Conservation (phyloP, 2,329 filamentous ascomycete species). For the Coniella lustricola region DNA sequence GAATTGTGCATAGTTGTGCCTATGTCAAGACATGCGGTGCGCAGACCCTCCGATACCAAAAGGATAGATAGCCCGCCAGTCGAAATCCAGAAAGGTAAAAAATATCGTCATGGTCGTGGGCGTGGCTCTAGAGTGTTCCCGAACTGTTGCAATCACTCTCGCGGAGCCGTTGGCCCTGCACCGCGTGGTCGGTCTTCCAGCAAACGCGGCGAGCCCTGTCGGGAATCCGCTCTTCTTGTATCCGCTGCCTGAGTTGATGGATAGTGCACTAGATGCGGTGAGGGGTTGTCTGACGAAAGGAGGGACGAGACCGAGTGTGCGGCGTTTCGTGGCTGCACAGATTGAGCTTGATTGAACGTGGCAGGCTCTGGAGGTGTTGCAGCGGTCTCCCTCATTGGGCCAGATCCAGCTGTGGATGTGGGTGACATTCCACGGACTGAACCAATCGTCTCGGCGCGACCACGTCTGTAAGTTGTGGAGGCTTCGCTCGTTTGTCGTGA, state of each 20-base stretch:
- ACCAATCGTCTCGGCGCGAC: slow-evolving; percentile 27
- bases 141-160: slow-evolving; percentile 24
- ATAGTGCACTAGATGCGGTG: slow-evolving; percentile 21
- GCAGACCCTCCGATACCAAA: not conserved
- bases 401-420: slow-evolving; percentile 25
- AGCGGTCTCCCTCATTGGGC: slow-evolving; percentile 27
- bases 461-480: slow-evolving; percentile 34
- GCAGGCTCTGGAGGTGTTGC: slow-evolving; percentile 21
- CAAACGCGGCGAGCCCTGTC: slow-evolving; percentile 25
- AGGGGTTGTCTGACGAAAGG: slow-evolving; percentile 35
- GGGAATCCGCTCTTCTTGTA: slow-evolving; percentile 24
- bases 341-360: slow-evolving; percentile 16
- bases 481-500: slow-evolving; percentile 58
- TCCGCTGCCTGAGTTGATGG: slow-evolving; percentile 20
- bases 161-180: slow-evolving; percentile 26
- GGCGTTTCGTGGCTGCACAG: slow-evolving; percentile 24
- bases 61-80: not conserved
- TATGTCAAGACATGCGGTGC: too few species aligned
- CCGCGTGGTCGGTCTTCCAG: slow-evolving; percentile 29
- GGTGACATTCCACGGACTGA: slow-evolving; percentile 32
- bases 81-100: too few species aligned
- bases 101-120: not conserved
- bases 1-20: not conserved
- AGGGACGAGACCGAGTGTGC: slow-evolving; percentile 39
- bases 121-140: slow-evolving; percentile 19